Conservation (phyloP, 495 filamentous ascomycete genomes). For the Eremomyces bilateralis region DNA sequence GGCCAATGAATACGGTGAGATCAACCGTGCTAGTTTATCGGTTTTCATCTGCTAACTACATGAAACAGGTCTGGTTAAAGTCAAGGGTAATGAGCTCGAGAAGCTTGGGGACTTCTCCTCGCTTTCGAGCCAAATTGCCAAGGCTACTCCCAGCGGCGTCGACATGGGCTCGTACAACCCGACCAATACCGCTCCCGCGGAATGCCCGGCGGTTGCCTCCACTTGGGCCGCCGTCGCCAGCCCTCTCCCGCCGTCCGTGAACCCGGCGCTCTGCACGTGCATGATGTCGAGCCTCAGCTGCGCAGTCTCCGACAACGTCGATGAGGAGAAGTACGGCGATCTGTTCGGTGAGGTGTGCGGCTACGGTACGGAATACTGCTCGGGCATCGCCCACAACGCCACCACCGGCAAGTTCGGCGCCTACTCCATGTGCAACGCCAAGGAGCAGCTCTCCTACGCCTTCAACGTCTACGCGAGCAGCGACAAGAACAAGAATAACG, state of each 20-base stretch:
- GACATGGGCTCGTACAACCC: slow-evolving; percentile 48
- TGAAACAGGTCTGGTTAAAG: slow-evolving; percentile 44
- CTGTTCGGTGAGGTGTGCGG: slow-evolving; percentile 64
- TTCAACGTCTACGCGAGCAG: slow-evolving; percentile 54
- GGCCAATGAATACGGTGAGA: slow-evolving; percentile 64
- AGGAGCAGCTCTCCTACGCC: slow-evolving; percentile 58
- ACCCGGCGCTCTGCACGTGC: slow-evolving; percentile 55
- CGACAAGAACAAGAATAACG: slow-evolving; percentile 30
- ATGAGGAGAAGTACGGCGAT: slow-evolving; percentile 29
- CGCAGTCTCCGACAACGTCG: slow-evolving; percentile 30
- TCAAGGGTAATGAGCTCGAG: slow-evolving; percentile 32
- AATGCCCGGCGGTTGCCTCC: slow-evolving; percentile 42
- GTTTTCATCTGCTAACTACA: too few species aligned
- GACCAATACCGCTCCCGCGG: slow-evolving; percentile 46
- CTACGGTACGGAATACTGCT: slow-evolving; percentile 31
- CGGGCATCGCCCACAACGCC: slow-evolving; percentile 47
- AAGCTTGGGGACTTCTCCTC: slow-evolving; percentile 53
- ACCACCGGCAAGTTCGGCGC: slow-evolving; percentile 62
- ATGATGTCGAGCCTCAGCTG: slow-evolving; percentile 54
- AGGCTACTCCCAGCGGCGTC: slow-evolving; percentile 40
- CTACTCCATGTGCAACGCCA: slow-evolving; percentile 69
- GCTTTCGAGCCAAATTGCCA: slow-evolving; percentile 48
- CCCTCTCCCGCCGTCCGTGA: slow-evolving; percentile 59
- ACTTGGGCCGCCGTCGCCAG: slow-evolving; percentile 43
- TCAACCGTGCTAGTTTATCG: neutral